These are phyloP conservation scores for Trichoderma atrobrunneum DNA, from an alignment of 2,329 filamentous ascomycete species.

Conservation along the genomic window DNA sequence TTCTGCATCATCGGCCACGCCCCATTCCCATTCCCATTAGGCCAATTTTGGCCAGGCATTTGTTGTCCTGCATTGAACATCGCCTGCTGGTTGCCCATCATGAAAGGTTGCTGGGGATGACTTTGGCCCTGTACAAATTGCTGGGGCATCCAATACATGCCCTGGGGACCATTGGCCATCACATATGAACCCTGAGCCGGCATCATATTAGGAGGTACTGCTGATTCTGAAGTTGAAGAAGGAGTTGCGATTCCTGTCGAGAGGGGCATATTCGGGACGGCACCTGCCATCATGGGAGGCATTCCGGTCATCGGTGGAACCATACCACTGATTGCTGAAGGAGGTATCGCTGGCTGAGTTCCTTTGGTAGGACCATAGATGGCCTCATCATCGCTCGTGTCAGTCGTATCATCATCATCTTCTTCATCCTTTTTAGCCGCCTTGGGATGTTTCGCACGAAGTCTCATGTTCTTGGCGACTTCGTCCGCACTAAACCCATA, in stretches of 20 bases:
- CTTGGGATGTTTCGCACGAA: not conserved
- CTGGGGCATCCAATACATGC: not conserved
- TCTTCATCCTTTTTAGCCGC: not conserved
- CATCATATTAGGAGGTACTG: not conserved
- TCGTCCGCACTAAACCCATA: not conserved
- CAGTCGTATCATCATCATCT: not conserved
- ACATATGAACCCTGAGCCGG: not conserved
- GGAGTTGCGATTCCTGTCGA: not conserved
- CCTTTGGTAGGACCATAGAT: not conserved
- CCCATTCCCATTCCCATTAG: not conserved
- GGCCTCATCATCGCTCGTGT: not conserved
- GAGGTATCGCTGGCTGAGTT: not conserved
- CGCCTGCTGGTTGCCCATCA: not conserved
- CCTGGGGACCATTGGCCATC: not conserved
- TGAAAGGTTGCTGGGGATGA: not conserved
- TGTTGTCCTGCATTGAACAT: not conserved
- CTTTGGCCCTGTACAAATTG: not conserved
- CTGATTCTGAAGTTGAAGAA: not conserved
- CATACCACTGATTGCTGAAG: not conserved
- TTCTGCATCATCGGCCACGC: not conserved
- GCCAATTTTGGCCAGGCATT: not conserved
- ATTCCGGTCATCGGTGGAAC: not conserved
- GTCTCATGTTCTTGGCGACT: not conserved
- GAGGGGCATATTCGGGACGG: not conserved
- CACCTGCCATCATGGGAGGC: not conserved